A percentile compares a stretch with the other conserved stretches of the same genome.
phyloP scores from a whole-genome alignment of 352 stramenopile species.

The Pythium monospermum region DNA sequence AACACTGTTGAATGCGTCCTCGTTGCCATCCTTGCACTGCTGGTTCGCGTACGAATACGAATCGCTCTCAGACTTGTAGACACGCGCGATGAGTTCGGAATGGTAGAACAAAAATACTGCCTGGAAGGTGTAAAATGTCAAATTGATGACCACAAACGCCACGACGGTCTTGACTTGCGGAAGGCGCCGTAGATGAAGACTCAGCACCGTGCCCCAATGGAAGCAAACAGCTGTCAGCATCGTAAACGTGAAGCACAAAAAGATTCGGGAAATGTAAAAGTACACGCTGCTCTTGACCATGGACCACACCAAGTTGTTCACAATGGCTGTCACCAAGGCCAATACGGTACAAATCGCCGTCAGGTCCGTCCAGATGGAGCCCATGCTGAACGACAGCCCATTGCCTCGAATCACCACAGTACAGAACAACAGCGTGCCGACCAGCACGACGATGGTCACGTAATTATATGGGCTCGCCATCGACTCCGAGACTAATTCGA shows the following conservation, averaged over 20 bases:
- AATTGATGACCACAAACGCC: slow-evolving; percentile 65
- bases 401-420: slow-evolving; percentile 79
- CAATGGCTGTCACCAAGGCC: slow-evolving; percentile 59
- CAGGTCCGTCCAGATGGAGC: slow-evolving; percentile 84
- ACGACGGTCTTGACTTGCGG: slow-evolving; percentile 62
- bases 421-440: slow-evolving; percentile 77
- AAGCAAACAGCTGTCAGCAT: slow-evolving; percentile 87
- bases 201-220: slow-evolving; percentile 84
- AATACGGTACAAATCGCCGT: slow-evolving; percentile 82
- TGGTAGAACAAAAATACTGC: slow-evolving; percentile 65
- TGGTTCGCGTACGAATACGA: slow-evolving; percentile 68
- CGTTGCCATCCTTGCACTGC: slow-evolving; percentile 57
- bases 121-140: slow-evolving; percentile 80
- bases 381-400: slow-evolving; percentile 74
- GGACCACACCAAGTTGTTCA: slow-evolving; percentile 86
- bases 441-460: slow-evolving; percentile 83
- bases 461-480: slow-evolving; percentile 86
- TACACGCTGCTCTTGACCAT: slow-evolving; percentile 60
- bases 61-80: slow-evolving; percentile 71
- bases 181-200: slow-evolving; percentile 65
- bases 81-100: slow-evolving; percentile 52
- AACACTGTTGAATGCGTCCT: slow-evolving; percentile 53
- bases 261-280: slow-evolving; percentile 79
- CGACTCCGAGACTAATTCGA: slow-evolving; percentile 54
- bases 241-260: slow-evolving; percentile 84